Evolutionary conservation across 1,284 basidiomycete genomes (phyloP), one percentile per base, ranked within the genome.

Genomic region (Papiliotrema fonsecae): DNA sequence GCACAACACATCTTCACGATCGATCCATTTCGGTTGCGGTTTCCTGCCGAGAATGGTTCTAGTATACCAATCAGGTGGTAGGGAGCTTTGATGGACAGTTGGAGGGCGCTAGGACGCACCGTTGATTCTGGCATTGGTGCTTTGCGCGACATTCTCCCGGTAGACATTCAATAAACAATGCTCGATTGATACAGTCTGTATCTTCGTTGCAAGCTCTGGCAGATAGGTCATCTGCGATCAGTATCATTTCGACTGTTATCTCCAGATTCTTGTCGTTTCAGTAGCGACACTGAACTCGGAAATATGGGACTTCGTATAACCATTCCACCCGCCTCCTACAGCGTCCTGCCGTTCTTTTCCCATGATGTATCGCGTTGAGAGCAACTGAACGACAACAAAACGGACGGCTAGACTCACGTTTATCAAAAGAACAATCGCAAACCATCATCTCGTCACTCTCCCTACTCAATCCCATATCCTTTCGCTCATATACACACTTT

Each of bases 81-180:
- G n/a, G n/a, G n/a, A n/a, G n/a, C n/a, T n/a, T n/a, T n/a, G n/a
- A n/a, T n/a, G n/a, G n/a, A n/a, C n/a, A n/a, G n/a, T n/a, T n/a
- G n/a, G n/a, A n/a, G n/a, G n/a, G n/a, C n/a, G n/a, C 28, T 22
- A 52, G 39, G 30, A 74, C 81, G 60, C 63, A 92, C 92, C 91
- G 81, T 76, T 97, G 94, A 69, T 98, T 99, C 69, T 83, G 84
- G 71, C 94, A 99, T 62, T 85, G 79, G 10, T 76, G 69, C 39
- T 84, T 78, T 76, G 90, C 93, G 34, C 85, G 81, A 75, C 94
- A 99, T 60, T 96, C 90, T 42, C 82, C 85, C 16, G 82, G 77
- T 21, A 93, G 72, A 76, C 94, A 99, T 73, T 98, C 94, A 24
- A 98, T 90, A 74, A 97, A 93, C 24, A 96, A 96, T 51, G 97